A percentile compares a stretch with the other conserved stretches of the same genome.
phyloP scores from a whole-genome alignment of 176 grass and related monocot species.

The Eragrostis curvula region DNA sequence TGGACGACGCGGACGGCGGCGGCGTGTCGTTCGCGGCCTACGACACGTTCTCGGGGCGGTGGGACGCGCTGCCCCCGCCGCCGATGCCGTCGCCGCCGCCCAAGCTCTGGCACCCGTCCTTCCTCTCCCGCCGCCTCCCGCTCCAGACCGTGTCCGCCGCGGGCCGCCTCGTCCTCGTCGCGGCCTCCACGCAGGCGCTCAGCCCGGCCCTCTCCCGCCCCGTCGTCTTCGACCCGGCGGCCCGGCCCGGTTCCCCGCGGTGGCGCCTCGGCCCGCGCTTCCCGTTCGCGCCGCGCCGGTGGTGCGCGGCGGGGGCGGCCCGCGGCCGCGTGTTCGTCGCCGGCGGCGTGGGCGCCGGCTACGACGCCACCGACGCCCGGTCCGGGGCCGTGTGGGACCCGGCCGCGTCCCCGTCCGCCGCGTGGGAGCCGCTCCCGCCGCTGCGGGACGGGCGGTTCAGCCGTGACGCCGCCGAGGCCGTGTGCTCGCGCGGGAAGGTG shows the following conservation, averaged over 20 bases:
- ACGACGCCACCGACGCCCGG: constrained; percentile 59
- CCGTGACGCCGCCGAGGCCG: constrained; percentile 69
- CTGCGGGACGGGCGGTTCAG: constrained; percentile 73
- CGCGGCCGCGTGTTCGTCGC: constrained; percentile 67
- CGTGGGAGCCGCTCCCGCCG: constrained; percentile 70
- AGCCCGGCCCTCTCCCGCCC: constrained; percentile 63
- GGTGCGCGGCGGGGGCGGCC: constrained; percentile 65
- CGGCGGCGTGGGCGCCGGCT: constrained; percentile 57
- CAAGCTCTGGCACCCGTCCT: constrained; percentile 66
- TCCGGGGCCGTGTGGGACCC: constrained; percentile 64
- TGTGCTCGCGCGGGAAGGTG: constrained; percentile 70
- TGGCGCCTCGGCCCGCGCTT: constrained; percentile 64
- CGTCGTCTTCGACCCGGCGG: constrained; percentile 65
- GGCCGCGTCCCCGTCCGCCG: not conserved
- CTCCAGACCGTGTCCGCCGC: constrained; percentile 60
- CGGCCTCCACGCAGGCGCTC: constrained; percentile 60
- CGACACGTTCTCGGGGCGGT: constrained; percentile 49
- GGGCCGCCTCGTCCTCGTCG: constrained; percentile 59
- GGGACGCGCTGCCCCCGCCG: constrained; percentile 54
- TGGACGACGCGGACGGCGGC: constrained; percentile 10
- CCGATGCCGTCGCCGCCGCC: constrained; percentile 52
- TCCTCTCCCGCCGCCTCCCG: constrained; percentile 72
- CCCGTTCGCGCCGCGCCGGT: constrained; percentile 73
- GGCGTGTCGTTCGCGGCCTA: constrained; percentile 58
- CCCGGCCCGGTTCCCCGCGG: constrained; percentile 15